phyloP scores from a whole-genome alignment of 305 asterid genomes.

The Fraxinus angustifolia region DNA sequence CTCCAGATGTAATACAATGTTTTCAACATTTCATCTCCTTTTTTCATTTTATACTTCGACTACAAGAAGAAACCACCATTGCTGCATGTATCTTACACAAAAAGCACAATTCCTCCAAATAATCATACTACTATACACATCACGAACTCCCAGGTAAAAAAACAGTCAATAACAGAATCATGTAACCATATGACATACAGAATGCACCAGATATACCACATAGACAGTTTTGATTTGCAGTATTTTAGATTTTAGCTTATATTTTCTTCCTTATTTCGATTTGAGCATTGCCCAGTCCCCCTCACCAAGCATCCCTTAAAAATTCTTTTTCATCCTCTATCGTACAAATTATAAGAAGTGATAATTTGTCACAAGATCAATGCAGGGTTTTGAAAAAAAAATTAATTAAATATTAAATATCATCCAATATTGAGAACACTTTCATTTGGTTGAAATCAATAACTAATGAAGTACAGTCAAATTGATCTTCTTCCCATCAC shows the following conservation, averaged over 20 bases:
- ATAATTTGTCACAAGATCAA: neutral
- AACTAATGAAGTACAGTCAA: neutral
- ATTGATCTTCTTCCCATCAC: neutral
- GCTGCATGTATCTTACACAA: neutral
- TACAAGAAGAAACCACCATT: neutral
- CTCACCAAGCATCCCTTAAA: too few relatives aligned
- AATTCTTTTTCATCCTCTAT: neutral
- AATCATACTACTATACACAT: neutral
- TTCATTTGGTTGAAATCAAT: neutral
- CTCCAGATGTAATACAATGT: neutral
- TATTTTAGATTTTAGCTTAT: neutral
- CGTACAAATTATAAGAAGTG: neutral
- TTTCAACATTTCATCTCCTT: neutral
- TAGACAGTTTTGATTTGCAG: neutral
- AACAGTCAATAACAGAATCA: neutral
- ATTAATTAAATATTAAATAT: neutral
- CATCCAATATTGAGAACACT: neutral
- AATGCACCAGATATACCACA: neutral
- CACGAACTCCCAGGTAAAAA: neutral
- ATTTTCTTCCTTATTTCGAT: neutral
- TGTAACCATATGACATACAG: neutral
- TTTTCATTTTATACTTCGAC: neutral
- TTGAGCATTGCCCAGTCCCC: neutral
- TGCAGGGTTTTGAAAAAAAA: neutral
- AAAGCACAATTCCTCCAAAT: neutral